These are phyloP conservation scores for Paspalum notatum DNA, from an alignment of 176 grass and related monocot genomes.

Conservation along the genomic window DNA sequence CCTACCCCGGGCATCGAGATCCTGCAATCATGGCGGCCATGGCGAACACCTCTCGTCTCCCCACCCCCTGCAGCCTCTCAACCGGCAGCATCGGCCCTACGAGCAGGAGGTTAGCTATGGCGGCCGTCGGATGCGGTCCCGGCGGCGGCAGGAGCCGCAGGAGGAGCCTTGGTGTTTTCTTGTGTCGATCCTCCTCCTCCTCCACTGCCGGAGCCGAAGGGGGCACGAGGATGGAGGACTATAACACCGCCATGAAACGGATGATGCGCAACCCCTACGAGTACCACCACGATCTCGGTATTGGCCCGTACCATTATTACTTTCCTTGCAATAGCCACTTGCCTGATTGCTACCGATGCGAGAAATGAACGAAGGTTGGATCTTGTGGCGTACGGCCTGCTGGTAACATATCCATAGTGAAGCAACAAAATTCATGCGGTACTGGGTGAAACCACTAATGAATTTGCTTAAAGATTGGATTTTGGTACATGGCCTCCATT, in stretches of 20 bases:
- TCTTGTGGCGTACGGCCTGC: not conserved
- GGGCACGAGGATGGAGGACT: slow-evolving; percentile 63
- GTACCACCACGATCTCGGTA: slow-evolving; percentile 85
- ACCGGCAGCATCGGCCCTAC: not conserved
- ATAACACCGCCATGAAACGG: slow-evolving; percentile 83
- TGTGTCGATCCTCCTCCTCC: slow-evolving; percentile 57
- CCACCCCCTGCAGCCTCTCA: slow-evolving; percentile 9
- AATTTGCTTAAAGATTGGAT: not conserved
- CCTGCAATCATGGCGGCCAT: slow-evolving; percentile 36
- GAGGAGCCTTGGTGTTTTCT: not conserved
- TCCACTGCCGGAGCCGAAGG: slow-evolving; percentile 33
- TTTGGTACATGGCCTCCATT: not conserved
- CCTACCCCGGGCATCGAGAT: no score
- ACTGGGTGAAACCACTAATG: not conserved
- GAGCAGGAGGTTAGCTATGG: slow-evolving; percentile 10
- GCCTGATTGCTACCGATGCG: not conserved
- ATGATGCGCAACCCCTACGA: slow-evolving; percentile 92
- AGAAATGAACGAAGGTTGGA: slow-evolving; percentile 1
- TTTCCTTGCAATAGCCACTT: not conserved
- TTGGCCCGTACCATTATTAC: not conserved
- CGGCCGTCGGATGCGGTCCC: not conserved
- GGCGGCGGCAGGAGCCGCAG: not conserved
- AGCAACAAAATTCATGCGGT: not conserved
- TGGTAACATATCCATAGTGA: not conserved
- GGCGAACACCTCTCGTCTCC: slow-evolving; percentile 20